phyloP scores from a whole-genome alignment of 768 basidiomycete genomes.

The Saitozyma sp. region DNA sequence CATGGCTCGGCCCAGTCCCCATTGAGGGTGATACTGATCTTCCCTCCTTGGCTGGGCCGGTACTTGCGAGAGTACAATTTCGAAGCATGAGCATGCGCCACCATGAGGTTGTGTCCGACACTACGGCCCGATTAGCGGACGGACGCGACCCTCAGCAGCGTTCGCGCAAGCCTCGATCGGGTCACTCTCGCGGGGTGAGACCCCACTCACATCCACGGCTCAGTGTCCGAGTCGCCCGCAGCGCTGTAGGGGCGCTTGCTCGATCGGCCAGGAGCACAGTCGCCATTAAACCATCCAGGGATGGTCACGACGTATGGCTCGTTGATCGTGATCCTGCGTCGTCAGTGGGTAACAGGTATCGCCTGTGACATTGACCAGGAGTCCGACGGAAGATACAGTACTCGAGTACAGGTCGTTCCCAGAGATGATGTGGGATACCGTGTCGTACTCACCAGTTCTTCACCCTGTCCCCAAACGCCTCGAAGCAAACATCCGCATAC shows the following conservation, averaged over 20 bases:
- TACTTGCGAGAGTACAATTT: conserved; percentile 68
- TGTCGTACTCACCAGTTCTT: conserved; percentile 60
- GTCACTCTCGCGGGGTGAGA: neutral
- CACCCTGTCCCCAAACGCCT: conserved; percentile 70
- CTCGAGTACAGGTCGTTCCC: too few relatives aligned
- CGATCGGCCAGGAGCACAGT: conserved; percentile 56
- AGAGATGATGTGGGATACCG: too few relatives aligned
- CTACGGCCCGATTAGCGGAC: neutral
- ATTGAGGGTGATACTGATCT: conserved; percentile 74
- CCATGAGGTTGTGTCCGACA: conserved; percentile 66
- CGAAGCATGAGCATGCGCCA: conserved; percentile 68
- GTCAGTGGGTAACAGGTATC: neutral
- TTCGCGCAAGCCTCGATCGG: neutral
- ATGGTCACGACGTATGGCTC: conserved; percentile 59
- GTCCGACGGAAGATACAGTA: too few relatives aligned
- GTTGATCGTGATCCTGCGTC: conserved; percentile 61
- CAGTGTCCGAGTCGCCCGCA: conserved; percentile 19
- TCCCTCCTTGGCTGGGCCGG: conserved; percentile 63
- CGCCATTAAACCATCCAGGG: conserved; percentile 70
- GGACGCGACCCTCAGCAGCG: too few relatives aligned
- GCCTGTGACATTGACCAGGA: neutral
- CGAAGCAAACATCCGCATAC: conserved; percentile 69
- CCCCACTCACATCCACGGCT: conserved; percentile 21
- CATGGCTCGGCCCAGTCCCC: conserved; percentile 74
- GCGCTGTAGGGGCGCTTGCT: neutral